Evolutionary conservation across 2,329 filamentous ascomycete genomes (phyloP), one percentile per base, ranked within the genome.

Genomic region (Penicillium sclerotigenum): DNA sequence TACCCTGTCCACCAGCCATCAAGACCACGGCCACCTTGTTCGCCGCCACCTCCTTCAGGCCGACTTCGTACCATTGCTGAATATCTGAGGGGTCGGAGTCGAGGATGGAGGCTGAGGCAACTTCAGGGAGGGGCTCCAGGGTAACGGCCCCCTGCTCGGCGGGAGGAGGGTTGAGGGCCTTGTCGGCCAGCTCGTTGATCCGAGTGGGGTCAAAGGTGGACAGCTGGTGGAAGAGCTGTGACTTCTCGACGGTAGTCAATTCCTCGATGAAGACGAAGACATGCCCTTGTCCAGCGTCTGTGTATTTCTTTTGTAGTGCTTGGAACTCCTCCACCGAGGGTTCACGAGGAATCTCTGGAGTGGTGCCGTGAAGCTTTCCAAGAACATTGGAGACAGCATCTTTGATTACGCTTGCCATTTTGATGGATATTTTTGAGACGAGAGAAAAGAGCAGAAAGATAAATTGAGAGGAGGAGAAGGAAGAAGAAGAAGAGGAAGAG

Each of bases 1-100:
- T 99, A 62, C 94, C 94, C 79, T 99, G 94, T 33, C 94, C 94
- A 71, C 94, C 94, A 56, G 94, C 94, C 90, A 99, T 95, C 69
- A 99, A 84, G 49, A 99, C 91, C 18, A 99, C 94, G 31, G 86
- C 87, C 45, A 89, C 87, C 71, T 87, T 84, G 76, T 87, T 87
- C 63, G 85, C 78, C 7, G 85, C 82, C 61, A 89, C 86, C 67
- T 86, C 73, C 66, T 84, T 79, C 60, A 90, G 73, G 42, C 87
- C 87, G 41, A 79, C 80, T 60, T 88, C 79, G 75, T 96, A 94
- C 92, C 93, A 99, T 74, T 82, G 83, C 65, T 90, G 80, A 60
- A 97, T 83, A 71, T 96, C 87, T 57, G 86, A 83, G 48, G 86
- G 75, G 67, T 89, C 84, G 58, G 92, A 95, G 77, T 97, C 93